These are phyloP conservation scores for Solanum boliviense DNA, from an alignment of 257 asterid species.

Conservation along the genomic window DNA sequence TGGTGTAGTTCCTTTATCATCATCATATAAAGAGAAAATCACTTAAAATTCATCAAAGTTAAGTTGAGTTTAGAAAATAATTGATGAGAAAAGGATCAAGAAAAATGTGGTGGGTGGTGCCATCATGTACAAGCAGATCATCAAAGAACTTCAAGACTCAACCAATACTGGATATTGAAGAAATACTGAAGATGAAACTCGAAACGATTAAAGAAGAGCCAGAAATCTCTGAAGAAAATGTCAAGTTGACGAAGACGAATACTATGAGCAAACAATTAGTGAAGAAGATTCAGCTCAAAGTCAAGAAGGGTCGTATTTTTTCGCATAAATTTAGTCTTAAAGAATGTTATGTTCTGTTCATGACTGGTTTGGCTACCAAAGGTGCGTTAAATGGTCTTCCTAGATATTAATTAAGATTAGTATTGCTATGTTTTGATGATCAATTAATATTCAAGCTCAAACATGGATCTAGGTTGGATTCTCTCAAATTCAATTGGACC, in stretches of 20 bases:
- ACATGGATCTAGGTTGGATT: not conserved
- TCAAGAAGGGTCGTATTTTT: slow-evolving; percentile 28
- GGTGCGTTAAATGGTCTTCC: slow-evolving; percentile 53
- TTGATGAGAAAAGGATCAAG: slow-evolving; percentile 22
- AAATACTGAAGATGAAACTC: slow-evolving; percentile 68
- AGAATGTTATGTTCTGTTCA: slow-evolving; percentile 49
- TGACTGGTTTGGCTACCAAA: slow-evolving; percentile 46
- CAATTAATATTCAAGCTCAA: not conserved
- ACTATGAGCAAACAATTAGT: not conserved
- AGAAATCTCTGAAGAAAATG: slow-evolving; percentile 23
- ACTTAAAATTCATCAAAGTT: not conserved
- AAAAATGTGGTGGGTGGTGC: slow-evolving; percentile 44
- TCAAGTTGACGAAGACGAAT: slow-evolving; percentile 3
- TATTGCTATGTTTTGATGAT: not conserved
- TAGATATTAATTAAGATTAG: slow-evolving; percentile 15
- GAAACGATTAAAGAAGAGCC: slow-evolving; percentile 56
- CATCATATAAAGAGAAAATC: not conserved
- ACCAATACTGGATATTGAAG: slow-evolving; percentile 44
- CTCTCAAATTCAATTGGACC: not conserved
- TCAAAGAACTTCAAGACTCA: slow-evolving; percentile 28
- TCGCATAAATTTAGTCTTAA: slow-evolving; percentile 34
- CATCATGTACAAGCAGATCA: slow-evolving; percentile 24
- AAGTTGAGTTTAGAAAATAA: not conserved
- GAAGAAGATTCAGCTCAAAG: slow-evolving; percentile 34
- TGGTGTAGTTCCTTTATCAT: not conserved